Percentiles rank a stretch among this genome's conserved stretches.
These are phyloP conservation scores for Sporothrix inflata DNA, from an alignment of 2,329 filamentous ascomycete species.

Conservation along the genomic window DNA sequence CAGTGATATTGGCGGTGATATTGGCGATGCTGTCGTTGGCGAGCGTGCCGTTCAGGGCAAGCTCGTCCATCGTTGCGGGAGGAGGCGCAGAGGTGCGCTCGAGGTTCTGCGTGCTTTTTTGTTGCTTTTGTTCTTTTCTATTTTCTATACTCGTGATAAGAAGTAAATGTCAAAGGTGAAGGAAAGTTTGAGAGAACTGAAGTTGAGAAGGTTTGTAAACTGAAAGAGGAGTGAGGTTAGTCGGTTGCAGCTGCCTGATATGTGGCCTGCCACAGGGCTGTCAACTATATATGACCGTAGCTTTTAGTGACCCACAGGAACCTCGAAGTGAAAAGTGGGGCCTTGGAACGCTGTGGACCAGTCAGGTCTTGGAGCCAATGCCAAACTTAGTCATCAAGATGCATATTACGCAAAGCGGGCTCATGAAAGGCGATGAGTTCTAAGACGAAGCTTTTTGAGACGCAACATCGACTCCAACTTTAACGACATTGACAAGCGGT, in stretches of 20 bases:
- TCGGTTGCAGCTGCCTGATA: neutral
- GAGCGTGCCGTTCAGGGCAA: neutral
- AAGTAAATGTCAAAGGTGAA: no score
- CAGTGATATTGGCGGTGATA: neutral
- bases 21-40: neutral
- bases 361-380: neutral
- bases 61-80: slow-evolving; percentile 1
- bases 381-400: neutral
- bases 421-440: no score
- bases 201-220: neutral
- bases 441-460: neutral
- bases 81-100: neutral
- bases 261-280: slow-evolving; percentile 5
- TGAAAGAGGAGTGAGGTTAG: neutral
- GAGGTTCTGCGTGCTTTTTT: neutral
- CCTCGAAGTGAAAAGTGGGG: neutral
- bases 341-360: neutral
- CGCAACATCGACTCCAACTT: neutral
- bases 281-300: neutral
- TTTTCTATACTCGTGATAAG: no score
- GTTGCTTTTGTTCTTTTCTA: neutral
- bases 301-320: neutral
- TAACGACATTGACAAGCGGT: neutral
- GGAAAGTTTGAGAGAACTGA: neutral
- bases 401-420: no score